Conservation (phyloP, 805 yeast genomes). For the Cyberlindnera lachancei region DNA sequence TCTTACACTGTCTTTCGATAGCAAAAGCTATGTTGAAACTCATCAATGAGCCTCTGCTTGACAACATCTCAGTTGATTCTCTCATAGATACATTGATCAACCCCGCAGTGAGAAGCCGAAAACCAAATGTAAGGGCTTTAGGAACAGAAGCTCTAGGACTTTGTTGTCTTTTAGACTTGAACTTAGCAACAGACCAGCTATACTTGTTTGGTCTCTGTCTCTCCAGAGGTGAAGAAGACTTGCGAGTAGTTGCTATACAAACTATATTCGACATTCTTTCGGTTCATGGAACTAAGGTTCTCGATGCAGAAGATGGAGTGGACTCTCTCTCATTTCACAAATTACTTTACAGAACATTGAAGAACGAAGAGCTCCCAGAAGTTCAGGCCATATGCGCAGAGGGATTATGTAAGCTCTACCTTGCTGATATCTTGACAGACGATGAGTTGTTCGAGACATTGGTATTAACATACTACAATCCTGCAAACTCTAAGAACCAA, state of each 20-base stretch:
- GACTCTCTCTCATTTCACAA: constrained; percentile 62
- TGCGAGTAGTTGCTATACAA: constrained; percentile 56
- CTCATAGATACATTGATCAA: constrained; percentile 69
- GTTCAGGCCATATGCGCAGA: constrained; percentile 80
- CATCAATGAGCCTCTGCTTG: constrained; percentile 54
- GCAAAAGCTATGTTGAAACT: constrained; percentile 65
- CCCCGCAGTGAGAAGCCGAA: constrained; percentile 65
- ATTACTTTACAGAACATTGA: constrained; percentile 59
- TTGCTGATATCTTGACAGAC: constrained; percentile 69
- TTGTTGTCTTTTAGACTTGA: constrained; percentile 63
- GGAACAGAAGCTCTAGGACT: constrained; percentile 77
- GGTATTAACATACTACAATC: constrained; percentile 68
- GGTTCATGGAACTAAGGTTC: constrained; percentile 62
- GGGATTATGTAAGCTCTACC: constrained; percentile 73
- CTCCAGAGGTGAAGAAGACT: constrained; percentile 55
- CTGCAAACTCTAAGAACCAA: constrained; percentile 52
- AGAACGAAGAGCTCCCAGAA: constrained; percentile 47
- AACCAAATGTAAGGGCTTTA: constrained; percentile 43
- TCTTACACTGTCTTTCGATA: constrained; percentile 58
- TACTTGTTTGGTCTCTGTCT: constrained; percentile 63
- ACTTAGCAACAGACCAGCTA: constrained; percentile 56
- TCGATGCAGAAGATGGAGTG: constrained; percentile 53
- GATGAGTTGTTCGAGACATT: constrained; percentile 66
- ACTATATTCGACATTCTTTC: constrained; percentile 74
- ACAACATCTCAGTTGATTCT: constrained; percentile 59